phyloP scores from a whole-genome alignment of 2,329 filamentous ascomycete genomes.

The Lojkania enalia region DNA sequence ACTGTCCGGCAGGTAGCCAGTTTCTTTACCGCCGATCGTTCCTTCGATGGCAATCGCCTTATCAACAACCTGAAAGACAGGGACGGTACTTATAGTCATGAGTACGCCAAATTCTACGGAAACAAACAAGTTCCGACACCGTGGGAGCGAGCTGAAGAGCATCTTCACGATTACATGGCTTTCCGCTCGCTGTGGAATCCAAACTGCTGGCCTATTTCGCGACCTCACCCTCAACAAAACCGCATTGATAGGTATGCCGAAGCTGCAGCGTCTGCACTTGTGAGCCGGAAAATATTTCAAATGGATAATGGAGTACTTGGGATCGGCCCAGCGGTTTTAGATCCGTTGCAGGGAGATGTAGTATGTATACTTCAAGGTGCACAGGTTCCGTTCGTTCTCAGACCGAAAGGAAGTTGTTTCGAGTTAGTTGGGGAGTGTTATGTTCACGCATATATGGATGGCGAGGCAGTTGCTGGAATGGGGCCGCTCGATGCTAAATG shows the following conservation, averaged over 20 bases:
- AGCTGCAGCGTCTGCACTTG: background rate
- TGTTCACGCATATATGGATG: slow-evolving; percentile 1
- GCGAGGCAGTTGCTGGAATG: background rate
- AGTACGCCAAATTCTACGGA: background rate
- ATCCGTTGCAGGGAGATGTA: background rate
- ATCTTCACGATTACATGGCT: background rate
- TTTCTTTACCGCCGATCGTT: background rate
- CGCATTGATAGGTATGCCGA: background rate
- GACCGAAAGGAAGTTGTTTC: background rate
- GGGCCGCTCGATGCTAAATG: background rate
- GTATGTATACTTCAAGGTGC: background rate
- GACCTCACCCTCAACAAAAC: background rate
- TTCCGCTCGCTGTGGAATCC: background rate
- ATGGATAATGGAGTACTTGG: background rate
- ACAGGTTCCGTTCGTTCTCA: background rate
- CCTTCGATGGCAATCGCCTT: background rate
- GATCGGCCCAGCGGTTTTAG: background rate
- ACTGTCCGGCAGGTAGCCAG: background rate
- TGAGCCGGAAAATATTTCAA: background rate
- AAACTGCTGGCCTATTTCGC: background rate
- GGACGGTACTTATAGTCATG: background rate
- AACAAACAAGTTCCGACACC: background rate
- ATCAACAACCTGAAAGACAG: background rate
- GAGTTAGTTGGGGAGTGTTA: slow-evolving; percentile 1
- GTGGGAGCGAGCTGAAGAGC: background rate